Conservation (phyloP, 2,329 filamentous ascomycete species). For the Pleurostoma richardsiae region DNA sequence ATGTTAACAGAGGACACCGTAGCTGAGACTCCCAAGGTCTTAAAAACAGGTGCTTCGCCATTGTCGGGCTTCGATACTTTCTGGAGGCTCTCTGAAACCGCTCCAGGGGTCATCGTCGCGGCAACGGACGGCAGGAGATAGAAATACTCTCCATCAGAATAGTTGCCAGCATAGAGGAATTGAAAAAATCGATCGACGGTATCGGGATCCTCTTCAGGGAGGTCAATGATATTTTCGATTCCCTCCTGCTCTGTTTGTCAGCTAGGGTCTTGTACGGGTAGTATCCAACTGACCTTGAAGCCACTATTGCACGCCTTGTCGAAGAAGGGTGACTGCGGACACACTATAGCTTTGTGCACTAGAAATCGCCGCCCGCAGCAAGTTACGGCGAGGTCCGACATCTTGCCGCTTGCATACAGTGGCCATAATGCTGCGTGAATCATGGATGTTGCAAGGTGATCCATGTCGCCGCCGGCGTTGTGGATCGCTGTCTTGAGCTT, state of each 20-base stretch:
- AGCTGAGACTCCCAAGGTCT: neutral
- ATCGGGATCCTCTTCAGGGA: constrained; percentile 21
- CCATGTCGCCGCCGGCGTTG: neutral
- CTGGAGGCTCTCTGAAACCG: neutral
- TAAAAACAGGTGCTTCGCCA: neutral
- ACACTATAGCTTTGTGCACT: constrained; percentile 27
- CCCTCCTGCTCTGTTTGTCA: neutral
- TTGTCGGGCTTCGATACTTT: neutral
- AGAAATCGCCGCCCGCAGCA: constrained; percentile 22
- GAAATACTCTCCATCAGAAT: constrained; percentile 5
- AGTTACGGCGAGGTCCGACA: constrained; percentile 24
- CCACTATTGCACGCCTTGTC: constrained; percentile 15
- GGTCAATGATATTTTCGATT: constrained; percentile 10
- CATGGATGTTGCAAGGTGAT: neutral
- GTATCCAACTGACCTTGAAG: constrained; percentile 18
- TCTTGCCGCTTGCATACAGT: constrained; percentile 11
- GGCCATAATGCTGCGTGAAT: neutral
- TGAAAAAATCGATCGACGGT: constrained; percentile 19
- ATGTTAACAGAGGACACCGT: too few relatives aligned
- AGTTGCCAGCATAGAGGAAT: constrained; percentile 19
- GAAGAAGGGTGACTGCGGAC: constrained; percentile 26
- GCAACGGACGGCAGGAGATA: neutral
- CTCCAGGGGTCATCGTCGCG: neutral
- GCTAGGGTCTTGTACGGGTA: neutral
- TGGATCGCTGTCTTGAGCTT: neutral